phyloP scores from a whole-genome alignment of 2,329 filamentous ascomycete species.

The Tolypocladium ovalisporum region DNA sequence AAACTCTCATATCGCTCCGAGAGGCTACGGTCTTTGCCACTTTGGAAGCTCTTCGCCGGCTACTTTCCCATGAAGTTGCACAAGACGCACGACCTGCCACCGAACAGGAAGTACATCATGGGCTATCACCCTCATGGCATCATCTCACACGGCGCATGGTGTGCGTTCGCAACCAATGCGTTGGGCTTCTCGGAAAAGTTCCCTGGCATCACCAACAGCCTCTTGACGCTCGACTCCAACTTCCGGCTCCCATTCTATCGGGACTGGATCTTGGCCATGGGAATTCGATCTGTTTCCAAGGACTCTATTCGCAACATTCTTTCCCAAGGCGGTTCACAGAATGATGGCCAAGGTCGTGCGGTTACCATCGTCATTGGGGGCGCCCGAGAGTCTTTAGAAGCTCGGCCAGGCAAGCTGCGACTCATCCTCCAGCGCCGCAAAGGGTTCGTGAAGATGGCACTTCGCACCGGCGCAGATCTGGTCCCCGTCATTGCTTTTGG shows the following conservation, averaged over 20 bases:
- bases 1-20: constrained; percentile 64
- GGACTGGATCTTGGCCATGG: constrained; percentile 86
- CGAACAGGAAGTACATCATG: constrained; percentile 87
- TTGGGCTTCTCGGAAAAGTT: constrained; percentile 80
- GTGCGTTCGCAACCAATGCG: constrained; percentile 81
- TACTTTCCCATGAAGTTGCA: constrained; percentile 89
- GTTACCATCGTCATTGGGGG: constrained; percentile 95
- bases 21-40: constrained; percentile 57
- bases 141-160: constrained; percentile 92
- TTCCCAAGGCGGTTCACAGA: constrained; percentile 64
- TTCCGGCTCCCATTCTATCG: constrained; percentile 90
- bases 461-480: constrained; percentile 84
- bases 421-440: constrained; percentile 77
- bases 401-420: constrained; percentile 64
- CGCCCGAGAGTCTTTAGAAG: constrained; percentile 83
- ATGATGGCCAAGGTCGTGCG: constrained; percentile 82
- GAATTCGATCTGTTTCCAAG: constrained; percentile 78
- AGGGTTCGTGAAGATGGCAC: constrained; percentile 88
- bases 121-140: constrained; percentile 97
- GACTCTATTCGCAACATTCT: constrained; percentile 87
- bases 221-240: constrained; percentile 91
- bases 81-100: constrained; percentile 67
- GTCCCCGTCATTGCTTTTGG: constrained; percentile 90
- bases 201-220: constrained; percentile 86
- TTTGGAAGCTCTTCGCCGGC: constrained; percentile 83